A percentile compares a stretch with the other conserved stretches of the same genome.
These are phyloP conservation scores for Tribonema minus DNA, from an alignment of 108 stramenopile species.

Conservation along the genomic window DNA sequence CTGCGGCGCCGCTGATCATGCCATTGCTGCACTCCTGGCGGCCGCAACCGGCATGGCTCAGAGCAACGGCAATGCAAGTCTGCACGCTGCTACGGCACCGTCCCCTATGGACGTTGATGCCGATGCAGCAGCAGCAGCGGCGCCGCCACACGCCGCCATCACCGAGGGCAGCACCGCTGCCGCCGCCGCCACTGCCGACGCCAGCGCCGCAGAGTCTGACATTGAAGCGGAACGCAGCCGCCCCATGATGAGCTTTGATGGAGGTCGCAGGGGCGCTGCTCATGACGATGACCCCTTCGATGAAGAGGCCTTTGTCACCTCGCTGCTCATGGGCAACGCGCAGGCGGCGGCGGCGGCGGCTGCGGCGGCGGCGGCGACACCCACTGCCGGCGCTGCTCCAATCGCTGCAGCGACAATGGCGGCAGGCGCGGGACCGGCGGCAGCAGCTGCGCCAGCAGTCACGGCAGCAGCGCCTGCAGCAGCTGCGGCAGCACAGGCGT, in stretches of 20 bases:
- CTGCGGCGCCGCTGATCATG: not conserved
- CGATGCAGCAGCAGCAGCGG: no score
- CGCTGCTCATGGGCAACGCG: not conserved
- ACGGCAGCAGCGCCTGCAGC: not conserved
- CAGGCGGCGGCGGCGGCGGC: not conserved
- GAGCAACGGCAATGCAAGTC: no score
- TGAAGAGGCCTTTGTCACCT: not conserved
- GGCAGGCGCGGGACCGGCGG: not conserved
- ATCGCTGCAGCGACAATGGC: not conserved
- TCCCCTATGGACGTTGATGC: no score
- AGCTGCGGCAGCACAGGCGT: not conserved
- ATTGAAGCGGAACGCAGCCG: not conserved
- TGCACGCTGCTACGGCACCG: no score
- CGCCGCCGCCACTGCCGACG: not conserved
- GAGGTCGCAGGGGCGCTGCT: not conserved
- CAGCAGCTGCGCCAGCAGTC: not conserved
- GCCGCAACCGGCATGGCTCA: no score
- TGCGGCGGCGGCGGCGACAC: not conserved
- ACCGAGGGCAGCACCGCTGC: not conserved
- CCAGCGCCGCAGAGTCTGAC: not conserved
- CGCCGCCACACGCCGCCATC: not conserved
- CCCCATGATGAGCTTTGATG: not conserved
- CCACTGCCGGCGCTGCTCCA: not conserved
- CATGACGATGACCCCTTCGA: not conserved
- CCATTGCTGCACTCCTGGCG: not conserved